These are phyloP conservation scores for Cutaneotrichosporon dermatis DNA, from an alignment of 1,284 basidiomycete species.

Conservation along the genomic window DNA sequence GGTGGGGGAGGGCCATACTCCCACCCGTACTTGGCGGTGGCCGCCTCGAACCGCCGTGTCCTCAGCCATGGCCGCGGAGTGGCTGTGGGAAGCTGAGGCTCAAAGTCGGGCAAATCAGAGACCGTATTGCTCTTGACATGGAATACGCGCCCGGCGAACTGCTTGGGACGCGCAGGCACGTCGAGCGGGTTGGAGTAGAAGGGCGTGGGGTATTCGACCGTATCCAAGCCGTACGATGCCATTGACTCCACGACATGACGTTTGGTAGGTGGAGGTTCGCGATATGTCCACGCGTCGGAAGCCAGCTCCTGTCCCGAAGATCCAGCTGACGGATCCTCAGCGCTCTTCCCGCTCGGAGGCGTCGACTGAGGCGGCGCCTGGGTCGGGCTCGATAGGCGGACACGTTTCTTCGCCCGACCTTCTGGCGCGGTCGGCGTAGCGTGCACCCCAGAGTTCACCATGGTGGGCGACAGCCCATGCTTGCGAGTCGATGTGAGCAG, in stretches of 20 bases:
- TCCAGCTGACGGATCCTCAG: background rate
- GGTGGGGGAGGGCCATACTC: conserved; percentile 70
- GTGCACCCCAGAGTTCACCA: background rate
- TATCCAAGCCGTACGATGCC: conserved; percentile 56
- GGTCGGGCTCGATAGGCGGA: conserved; percentile 12
- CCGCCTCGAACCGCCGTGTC: conserved; percentile 10
- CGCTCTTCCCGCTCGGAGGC: background rate
- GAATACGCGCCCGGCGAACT: conserved; percentile 77
- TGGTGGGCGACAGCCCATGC: background rate
- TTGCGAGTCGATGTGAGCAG: background rate
- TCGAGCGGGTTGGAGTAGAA: conserved; percentile 73
- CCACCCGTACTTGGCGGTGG: conserved; percentile 56
- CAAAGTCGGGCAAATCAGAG: conserved; percentile 41
- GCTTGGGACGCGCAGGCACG: conserved; percentile 62
- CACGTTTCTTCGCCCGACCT: conserved; percentile 11
- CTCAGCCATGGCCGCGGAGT: conserved; percentile 33
- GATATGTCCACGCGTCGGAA: conserved; percentile 54
- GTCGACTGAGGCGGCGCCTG: background rate
- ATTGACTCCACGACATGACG: conserved; percentile 56
- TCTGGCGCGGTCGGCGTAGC: background rate
- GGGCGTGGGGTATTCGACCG: conserved; percentile 67
- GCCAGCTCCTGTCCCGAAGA: conserved; percentile 6
- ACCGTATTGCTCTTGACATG: conserved; percentile 56
- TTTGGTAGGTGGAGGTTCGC: conserved; percentile 54
- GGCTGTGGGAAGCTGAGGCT: conserved; percentile 3